Conservation (phyloP, 768 basidiomycete species). For the Tephrocybe sp. region DNA sequence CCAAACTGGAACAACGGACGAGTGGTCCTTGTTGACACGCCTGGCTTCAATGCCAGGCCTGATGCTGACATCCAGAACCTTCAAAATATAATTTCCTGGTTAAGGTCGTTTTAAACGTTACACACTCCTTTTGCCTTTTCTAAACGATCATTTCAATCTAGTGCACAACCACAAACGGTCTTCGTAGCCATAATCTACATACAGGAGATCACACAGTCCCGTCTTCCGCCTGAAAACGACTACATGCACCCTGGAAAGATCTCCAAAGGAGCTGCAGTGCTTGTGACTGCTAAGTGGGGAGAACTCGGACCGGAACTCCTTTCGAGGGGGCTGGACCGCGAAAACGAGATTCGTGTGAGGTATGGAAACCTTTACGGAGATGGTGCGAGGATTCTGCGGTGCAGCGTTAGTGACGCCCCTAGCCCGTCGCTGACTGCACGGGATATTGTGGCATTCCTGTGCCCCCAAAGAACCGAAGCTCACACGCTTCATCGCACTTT, state of each 20-base stretch:
- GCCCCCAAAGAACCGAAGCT: background rate
- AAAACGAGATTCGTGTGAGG: background rate
- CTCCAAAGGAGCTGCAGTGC: background rate
- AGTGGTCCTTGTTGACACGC: constrained; percentile 1
- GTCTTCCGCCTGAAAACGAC: background rate
- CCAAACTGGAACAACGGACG: background rate
- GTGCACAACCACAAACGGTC: background rate
- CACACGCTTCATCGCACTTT: background rate
- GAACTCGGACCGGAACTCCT: background rate
- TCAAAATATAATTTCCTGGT: background rate
- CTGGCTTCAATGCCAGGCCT: background rate
- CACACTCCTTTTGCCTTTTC: background rate
- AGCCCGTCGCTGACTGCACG: background rate
- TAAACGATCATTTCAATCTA: background rate
- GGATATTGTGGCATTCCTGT: background rate
- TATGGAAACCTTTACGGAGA: background rate
- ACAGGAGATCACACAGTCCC: constrained; percentile 4
- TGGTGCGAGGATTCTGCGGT: background rate
- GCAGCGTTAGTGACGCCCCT: background rate
- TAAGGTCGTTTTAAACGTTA: background rate
- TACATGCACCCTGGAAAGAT: constrained; percentile 5
- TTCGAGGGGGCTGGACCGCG: background rate
- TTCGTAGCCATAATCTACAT: constrained; percentile 2
- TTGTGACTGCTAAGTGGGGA: constrained; percentile 4
- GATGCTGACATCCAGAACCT: background rate